Base-by-base conservation (phyloP, 2,329 filamentous ascomycete species). In the Ciborinia camelliae region DNA sequence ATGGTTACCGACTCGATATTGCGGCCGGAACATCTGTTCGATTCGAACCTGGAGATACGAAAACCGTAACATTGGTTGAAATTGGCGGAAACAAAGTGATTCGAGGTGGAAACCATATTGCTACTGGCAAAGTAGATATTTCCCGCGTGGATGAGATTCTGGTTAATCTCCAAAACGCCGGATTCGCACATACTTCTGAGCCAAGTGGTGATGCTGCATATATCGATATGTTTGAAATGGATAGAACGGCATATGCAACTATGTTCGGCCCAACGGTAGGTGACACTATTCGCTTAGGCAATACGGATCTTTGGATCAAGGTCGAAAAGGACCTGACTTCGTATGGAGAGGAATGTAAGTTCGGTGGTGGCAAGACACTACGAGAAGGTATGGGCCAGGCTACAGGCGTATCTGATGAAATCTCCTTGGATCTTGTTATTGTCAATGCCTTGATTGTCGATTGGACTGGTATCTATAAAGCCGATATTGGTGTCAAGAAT, bases 301-400 rank as follows among this genome's bases (percentile, higher is more conserved):
- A 86, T 67, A 98, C 93, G 3, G 89, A 96, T 75, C 81, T 98
- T 12, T 97, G 93, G 92, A 83, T 98, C 73, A 86, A 88, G 76
- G 90, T 98, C 7, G 94, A 98, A 78, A 89, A 87, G 68, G 94
- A 98, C 74, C 80, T 89, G 72, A 94, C 93, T 0, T 80, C 81
- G 5, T 96, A 96, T 74, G 94, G 94, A 10, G 94, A 98, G 68
- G 94, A 98, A 79, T 97, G 93, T 76, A 90, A 92, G 69, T 98
- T 98, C 77, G 94, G 94, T 20, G 94, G 94, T 52, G 94, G 94
- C 54, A 98, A 98, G 82, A 95, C 92, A 45, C 79, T 98, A 65
- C 85, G 94, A 67, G 94, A 98, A 76, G 94, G 94, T 39, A 98
- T 98, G 93, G 94, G 93, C 3, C 93, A 97, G 79, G 91, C 92